Percentiles rank a stretch among this genome's conserved stretches.
These are phyloP conservation scores for Sporormia fimetaria DNA, from an alignment of 495 filamentous ascomycete species.

Conservation along the genomic window DNA sequence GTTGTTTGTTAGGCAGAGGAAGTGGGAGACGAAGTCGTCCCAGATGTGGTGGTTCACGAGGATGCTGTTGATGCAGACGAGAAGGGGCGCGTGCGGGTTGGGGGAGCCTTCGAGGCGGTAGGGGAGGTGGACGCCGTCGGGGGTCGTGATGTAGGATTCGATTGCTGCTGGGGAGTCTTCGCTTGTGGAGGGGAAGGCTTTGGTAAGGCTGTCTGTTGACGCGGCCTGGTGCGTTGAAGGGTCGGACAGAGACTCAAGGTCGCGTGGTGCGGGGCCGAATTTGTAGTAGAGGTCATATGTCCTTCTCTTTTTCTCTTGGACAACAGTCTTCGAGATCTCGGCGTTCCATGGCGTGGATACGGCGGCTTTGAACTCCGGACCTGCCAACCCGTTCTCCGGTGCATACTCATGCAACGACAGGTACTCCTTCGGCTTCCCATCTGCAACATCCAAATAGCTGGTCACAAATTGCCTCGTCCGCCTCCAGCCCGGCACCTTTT, in stretches of 20 bases:
- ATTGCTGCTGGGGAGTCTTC: constrained; percentile 41
- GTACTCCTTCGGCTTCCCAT: constrained; percentile 42
- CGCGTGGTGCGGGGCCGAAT: constrained; percentile 62
- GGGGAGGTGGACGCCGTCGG: constrained; percentile 54
- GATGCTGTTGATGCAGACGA: constrained; percentile 66
- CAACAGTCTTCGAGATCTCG: constrained; percentile 44
- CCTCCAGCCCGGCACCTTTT: constrained; percentile 64
- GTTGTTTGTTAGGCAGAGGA: constrained; percentile 47
- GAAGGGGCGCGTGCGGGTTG: constrained; percentile 50
- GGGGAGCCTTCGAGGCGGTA: constrained; percentile 65
- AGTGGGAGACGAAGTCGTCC: constrained; percentile 53
- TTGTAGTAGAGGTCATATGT: constrained; percentile 64
- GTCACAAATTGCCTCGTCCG: constrained; percentile 55
- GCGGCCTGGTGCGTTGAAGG: constrained; percentile 1
- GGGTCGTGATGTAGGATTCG: constrained; percentile 52
- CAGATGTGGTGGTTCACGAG: constrained; percentile 64
- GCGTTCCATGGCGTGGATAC: constrained; percentile 46
- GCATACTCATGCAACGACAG: constrained; percentile 62
- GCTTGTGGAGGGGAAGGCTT: constrained; percentile 39
- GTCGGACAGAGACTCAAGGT: constrained; percentile 40
- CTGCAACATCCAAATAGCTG: constrained; percentile 39
- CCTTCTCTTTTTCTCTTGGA: constrained; percentile 44
- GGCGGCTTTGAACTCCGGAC: constrained; percentile 50
- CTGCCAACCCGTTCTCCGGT: constrained; percentile 50
- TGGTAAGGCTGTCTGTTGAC: constrained; percentile 40